Percentiles rank a stretch among this genome's conserved stretches.
Evolutionary conservation across 768 basidiomycete genomes (phyloP).

Genomic region (Macrolepiota albuminosa): DNA sequence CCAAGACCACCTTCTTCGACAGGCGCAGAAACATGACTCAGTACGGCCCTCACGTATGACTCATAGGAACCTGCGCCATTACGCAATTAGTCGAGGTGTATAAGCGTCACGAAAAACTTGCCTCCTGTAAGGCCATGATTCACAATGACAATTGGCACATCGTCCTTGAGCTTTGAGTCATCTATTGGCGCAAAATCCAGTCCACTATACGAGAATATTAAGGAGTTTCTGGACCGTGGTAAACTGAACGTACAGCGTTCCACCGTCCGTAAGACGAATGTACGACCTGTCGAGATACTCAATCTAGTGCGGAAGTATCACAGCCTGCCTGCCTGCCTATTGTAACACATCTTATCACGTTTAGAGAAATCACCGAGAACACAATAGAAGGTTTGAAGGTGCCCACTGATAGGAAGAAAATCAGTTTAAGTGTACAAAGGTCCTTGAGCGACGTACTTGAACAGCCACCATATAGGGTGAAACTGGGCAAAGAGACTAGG

Average conservation of each 20-base stretch:
- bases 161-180: conserved; percentile 28
- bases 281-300: conserved; percentile 30
- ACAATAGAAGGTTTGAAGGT: conserved; percentile 59
- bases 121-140: conserved; percentile 55
- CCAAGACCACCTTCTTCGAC: conserved; percentile 81
- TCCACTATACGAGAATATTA: conserved; percentile 35
- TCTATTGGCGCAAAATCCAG: conserved; percentile 58
- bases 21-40: conserved; percentile 67
- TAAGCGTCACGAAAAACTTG: conserved; percentile 10
- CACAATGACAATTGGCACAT: conserved; percentile 53
- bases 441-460: conserved; percentile 29
- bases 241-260: conserved; percentile 48
- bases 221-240: background rate
- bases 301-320: background rate
- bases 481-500: conserved; percentile 38
- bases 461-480: conserved; percentile 45
- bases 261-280: conserved; percentile 53
- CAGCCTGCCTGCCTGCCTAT: conserved; percentile 33
- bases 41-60: conserved; percentile 80
- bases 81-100: conserved; percentile 3
- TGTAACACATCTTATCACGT: conserved; percentile 50
- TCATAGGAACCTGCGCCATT: conserved; percentile 73
- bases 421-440: background rate
- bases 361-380: conserved; percentile 58
- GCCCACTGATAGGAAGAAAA: conserved; percentile 37